Evolutionary conservation across 1,139 yeast genomes (phyloP), one percentile per base, ranked within the genome.

Genomic region (Wickerhamomyces sp.): DNA sequence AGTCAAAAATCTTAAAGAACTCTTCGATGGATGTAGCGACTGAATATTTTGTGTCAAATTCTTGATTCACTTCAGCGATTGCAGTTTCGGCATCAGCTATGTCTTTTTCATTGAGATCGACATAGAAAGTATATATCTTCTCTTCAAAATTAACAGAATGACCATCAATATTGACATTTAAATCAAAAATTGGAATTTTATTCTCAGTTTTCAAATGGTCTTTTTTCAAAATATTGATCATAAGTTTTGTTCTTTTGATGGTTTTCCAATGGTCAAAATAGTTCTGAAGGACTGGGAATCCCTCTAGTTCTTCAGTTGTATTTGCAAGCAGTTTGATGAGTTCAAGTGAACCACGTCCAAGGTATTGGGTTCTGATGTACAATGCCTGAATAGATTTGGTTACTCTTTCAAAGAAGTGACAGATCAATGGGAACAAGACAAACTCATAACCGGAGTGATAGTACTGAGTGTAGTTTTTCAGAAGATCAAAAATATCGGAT

Each of bases 371-470:
- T 39, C 59, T 53, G 6, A 57, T 38, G 10, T 45, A 36, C n/a
- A 46, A 43, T 2, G 43, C 38, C 0, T 42, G 34, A 6, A 54
- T 29, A 27, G 39, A 42, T 23, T 36, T 46, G 9, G 49, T 10
- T 0, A 48, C 31, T 26, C 45, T 52, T 15, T 52, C 58, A 26
- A 57, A 23, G 6, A 47, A 36, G n/a, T 43, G 43, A 10, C 52
- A 35, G 2, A 53, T 30, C 6, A 32, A 32, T 10, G 51, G 50
- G 27, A 50, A 27, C 6, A 55, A n/a, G 7, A 54, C 26, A 18
- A 54, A 47, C 37, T 57, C 60, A 39, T 41, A 48, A 2, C 59
- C 59, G 1, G 54, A 34, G 10, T 46, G 45, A 44, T 47, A 56
- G 39, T 57, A 56, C 6, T 34, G 41, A 10, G 47, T 40, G 37